phyloP scores from a whole-genome alignment of 2,329 filamentous ascomycete species.

The Gyromitra esculenta region DNA sequence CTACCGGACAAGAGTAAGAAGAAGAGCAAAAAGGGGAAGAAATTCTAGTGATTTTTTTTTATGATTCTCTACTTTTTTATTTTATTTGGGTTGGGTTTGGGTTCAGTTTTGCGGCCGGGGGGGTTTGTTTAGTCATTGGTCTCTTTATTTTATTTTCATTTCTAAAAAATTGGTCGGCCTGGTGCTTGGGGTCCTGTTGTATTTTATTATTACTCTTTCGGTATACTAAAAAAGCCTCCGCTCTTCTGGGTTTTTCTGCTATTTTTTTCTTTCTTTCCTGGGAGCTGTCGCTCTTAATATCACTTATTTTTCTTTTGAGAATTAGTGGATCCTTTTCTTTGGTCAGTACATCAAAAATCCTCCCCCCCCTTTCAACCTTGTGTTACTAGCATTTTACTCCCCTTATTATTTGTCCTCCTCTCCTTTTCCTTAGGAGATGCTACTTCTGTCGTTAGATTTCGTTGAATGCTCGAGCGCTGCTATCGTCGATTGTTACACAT shows the following conservation, averaged over 20 bases:
- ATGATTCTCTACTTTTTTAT: neutral
- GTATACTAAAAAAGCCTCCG: constrained; percentile 6
- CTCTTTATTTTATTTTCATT: constrained; percentile 6
- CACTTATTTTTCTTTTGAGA: constrained; percentile 4
- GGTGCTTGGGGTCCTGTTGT: constrained; percentile 37
- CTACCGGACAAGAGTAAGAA: constrained; percentile 63
- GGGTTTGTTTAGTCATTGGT: constrained; percentile 23
- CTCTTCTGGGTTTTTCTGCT: constrained; percentile 1
- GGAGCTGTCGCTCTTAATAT: constrained; percentile 22
- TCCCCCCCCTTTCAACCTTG: neutral
- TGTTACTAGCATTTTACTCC: constrained; percentile 24
- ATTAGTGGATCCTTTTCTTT: neutral
- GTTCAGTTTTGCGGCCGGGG: constrained; percentile 23
- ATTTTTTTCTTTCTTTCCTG: neutral
- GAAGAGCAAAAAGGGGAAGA: constrained; percentile 55
- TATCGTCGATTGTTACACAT: neutral
- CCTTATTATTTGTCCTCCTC: neutral
- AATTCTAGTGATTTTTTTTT: constrained; percentile 42
- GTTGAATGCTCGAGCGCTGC: neutral
- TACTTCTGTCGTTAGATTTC: constrained; percentile 21
- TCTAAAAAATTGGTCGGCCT: constrained; percentile 22
- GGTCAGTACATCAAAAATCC: neutral
- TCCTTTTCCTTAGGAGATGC: neutral
- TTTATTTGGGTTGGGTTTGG: constrained; percentile 27
- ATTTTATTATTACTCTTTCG: constrained; percentile 20